These are phyloP conservation scores for Candida koratica DNA, from an alignment of 805 yeast genomes.

Conservation along the genomic window DNA sequence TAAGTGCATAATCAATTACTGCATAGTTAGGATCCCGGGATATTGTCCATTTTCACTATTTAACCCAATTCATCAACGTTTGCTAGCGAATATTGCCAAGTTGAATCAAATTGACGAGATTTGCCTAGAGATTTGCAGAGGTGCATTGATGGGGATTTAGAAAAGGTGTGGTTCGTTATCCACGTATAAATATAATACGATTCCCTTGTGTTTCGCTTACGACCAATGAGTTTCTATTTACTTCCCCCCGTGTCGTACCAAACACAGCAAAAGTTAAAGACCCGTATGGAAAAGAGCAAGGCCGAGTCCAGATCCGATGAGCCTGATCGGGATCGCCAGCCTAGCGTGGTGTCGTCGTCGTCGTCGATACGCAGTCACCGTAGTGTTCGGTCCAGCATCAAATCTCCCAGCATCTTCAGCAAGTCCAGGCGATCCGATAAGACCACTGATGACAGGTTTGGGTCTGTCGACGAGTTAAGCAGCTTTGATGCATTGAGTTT, in stretches of 20 bases:
- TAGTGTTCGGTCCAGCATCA: constrained; percentile 6
- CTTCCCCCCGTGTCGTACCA: constrained; percentile 41
- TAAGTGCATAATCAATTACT: no score
- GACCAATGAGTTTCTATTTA: constrained; percentile 33
- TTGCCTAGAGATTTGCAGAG: no score
- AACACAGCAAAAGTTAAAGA: constrained; percentile 34
- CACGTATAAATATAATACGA: constrained; percentile 2
- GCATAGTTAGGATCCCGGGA: no score
- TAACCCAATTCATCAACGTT: constrained; percentile 1
- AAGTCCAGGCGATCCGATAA: neutral
- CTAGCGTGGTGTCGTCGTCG: constrained; percentile 3
- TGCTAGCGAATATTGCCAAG: constrained; percentile 1
- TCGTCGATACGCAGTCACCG: constrained; percentile 7
- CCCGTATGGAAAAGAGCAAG: constrained; percentile 13
- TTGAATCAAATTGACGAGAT: neutral
- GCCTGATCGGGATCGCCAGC: constrained; percentile 4
- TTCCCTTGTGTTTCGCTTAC: neutral
- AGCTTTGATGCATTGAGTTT: constrained; percentile 13
- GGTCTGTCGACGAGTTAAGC: constrained; percentile 13
- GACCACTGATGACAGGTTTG: neutral
- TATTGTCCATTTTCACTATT: no score
- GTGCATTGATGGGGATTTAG: no score
- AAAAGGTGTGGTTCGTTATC: neutral
- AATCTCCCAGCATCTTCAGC: constrained; percentile 5
- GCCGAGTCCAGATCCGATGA: constrained; percentile 1